A percentile compares a stretch with the other conserved stretches of the same genome.
Conservation (phyloP, 2,329 filamentous ascomycete species). For the Pyrenochaeta sp. region DNA sequence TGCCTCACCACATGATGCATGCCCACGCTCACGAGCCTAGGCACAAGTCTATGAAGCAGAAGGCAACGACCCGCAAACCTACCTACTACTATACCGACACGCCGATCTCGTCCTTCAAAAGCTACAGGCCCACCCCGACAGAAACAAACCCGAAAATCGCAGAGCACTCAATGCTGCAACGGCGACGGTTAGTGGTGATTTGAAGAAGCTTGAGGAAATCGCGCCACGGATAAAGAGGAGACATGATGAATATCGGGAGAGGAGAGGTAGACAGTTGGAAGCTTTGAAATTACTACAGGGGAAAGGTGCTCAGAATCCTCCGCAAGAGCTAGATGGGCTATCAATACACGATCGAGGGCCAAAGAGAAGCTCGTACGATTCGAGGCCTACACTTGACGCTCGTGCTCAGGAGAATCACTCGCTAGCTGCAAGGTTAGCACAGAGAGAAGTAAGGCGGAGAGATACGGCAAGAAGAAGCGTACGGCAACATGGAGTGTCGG, state of each 20-base stretch:
- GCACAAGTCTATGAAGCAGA: slow-evolving; percentile 86
- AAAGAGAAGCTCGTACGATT: slow-evolving; percentile 34
- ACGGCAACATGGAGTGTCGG: slow-evolving; percentile 65
- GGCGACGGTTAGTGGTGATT: slow-evolving; percentile 68
- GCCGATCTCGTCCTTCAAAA: slow-evolving; percentile 82
- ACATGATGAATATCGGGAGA: slow-evolving; percentile 61
- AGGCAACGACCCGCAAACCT: slow-evolving; percentile 86
- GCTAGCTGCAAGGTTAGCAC: slow-evolving; percentile 45
- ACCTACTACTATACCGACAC: slow-evolving; percentile 89
- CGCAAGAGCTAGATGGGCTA: slow-evolving; percentile 36
- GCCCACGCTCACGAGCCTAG: slow-evolving; percentile 57
- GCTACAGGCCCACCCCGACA: slow-evolving; percentile 78
- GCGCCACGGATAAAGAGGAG: slow-evolving; percentile 79
- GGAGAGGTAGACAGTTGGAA: slow-evolving; percentile 33
- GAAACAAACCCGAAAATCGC: slow-evolving; percentile 68
- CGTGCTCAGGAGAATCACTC: slow-evolving; percentile 36
- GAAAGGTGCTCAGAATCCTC: slow-evolving; percentile 13
- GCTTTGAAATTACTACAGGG: slow-evolving; percentile 39
- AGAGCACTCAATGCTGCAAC: slow-evolving; percentile 64
- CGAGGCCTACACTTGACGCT: slow-evolving; percentile 43
- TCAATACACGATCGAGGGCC: slow-evolving; percentile 23
- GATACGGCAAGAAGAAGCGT: slow-evolving; percentile 57
- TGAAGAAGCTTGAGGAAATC: slow-evolving; percentile 77
- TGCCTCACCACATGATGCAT: not conserved
- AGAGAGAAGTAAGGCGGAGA: slow-evolving; percentile 46